phyloP scores from a whole-genome alignment of 2,329 filamentous ascomycete genomes.

The Botrytis squamosa region DNA sequence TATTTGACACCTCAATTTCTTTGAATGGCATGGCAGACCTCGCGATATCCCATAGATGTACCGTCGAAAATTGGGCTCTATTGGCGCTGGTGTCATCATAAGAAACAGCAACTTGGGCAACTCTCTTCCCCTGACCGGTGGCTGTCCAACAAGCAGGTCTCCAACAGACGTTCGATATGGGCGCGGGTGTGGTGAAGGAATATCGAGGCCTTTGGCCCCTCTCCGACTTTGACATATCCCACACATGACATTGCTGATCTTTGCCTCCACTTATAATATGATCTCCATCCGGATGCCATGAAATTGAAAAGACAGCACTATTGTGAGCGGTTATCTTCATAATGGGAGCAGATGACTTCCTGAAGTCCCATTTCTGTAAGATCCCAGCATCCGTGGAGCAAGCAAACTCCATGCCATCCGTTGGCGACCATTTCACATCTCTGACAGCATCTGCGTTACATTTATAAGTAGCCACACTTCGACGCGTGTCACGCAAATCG shows the following conservation, averaged over 20 bases:
- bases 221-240: slow-evolving; percentile 61
- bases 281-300: slow-evolving; percentile 68
- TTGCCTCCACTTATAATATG: slow-evolving; percentile 63
- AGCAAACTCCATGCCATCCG: slow-evolving; percentile 60
- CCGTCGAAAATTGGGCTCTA: slow-evolving; percentile 55
- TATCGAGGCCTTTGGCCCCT: slow-evolving; percentile 64
- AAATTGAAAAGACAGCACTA: slow-evolving; percentile 57
- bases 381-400: slow-evolving; percentile 63
- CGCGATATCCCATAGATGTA: slow-evolving; percentile 69
- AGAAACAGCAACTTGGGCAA: slow-evolving; percentile 60
- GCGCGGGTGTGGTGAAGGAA: slow-evolving; percentile 59
- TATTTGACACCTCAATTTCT: slow-evolving; percentile 60
- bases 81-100: slow-evolving; percentile 58
- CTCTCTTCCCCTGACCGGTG: slow-evolving; percentile 57
- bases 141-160: slow-evolving; percentile 65
- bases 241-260: slow-evolving; percentile 62
- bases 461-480: slow-evolving; percentile 48
- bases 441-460: slow-evolving; percentile 57
- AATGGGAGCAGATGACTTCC: slow-evolving; percentile 53
- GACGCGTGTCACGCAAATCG: slow-evolving; percentile 53
- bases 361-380: slow-evolving; percentile 63
- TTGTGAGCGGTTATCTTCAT: slow-evolving; percentile 62
- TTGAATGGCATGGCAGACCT: slow-evolving; percentile 66
- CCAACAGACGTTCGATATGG: slow-evolving; percentile 60
- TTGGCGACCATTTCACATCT: slow-evolving; percentile 65